Percentiles rank a stretch among this genome's conserved stretches.
Evolutionary conservation across 495 filamentous ascomycete species (phyloP).

Genomic region (Talaromyces stipitatus): DNA sequence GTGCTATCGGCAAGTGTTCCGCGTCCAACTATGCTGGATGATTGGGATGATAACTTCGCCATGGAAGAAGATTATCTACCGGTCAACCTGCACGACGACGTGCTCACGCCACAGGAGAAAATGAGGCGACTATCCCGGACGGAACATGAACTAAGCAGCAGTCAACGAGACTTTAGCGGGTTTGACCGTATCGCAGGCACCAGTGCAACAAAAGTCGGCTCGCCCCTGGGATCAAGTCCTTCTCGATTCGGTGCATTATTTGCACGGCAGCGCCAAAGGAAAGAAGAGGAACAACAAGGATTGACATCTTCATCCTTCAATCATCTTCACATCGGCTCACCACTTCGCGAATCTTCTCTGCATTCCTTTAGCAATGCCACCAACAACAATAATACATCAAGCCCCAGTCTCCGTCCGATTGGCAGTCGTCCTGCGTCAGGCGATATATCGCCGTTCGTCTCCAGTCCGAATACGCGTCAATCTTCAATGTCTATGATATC

Average conservation of each 20-base stretch:
- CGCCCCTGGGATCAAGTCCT: conserved; percentile 69
- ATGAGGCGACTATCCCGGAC: conserved; percentile 73
- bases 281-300: conserved; percentile 57
- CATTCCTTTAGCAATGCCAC: conserved; percentile 13
- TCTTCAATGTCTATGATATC: conserved; percentile 61
- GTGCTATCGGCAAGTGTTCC: conserved; percentile 78
- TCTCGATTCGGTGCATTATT: conserved; percentile 84
- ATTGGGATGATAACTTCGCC: conserved; percentile 78
- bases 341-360: conserved; percentile 77
- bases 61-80: conserved; percentile 94
- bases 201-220: conserved; percentile 68
- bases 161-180: conserved; percentile 52
- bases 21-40: conserved; percentile 52
- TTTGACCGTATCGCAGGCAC: conserved; percentile 49
- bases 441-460: conserved; percentile 56
- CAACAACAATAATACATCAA: conserved; percentile 27
- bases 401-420: conserved; percentile 57
- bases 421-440: conserved; percentile 38
- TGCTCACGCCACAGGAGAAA: conserved; percentile 86
- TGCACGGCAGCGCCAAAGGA: conserved; percentile 61
- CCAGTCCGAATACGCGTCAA: conserved; percentile 49
- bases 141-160: conserved; percentile 53
- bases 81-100: conserved; percentile 79
- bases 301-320: neutral
- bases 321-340: conserved; percentile 71